These are phyloP conservation scores for Apocynum venetum DNA, from an alignment of 257 asterid species.

Conservation along the genomic window DNA sequence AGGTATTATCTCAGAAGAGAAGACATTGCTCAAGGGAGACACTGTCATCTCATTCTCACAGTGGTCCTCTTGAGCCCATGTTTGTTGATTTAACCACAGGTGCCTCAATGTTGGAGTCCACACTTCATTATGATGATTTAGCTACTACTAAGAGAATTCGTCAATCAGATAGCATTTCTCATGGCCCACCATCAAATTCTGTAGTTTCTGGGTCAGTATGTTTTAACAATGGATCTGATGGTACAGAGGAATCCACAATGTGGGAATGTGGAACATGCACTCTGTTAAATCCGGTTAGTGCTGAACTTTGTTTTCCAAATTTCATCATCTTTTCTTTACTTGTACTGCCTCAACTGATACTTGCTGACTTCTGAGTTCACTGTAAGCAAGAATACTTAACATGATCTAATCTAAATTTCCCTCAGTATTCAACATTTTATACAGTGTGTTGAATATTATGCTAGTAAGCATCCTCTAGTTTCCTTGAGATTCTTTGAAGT, in stretches of 20 bases:
- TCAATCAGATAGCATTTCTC: slow-evolving; percentile 15
- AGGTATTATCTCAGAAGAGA: slow-evolving; percentile 52
- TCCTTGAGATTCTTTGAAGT: background rate
- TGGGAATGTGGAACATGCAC: slow-evolving; percentile 86
- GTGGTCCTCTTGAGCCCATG: slow-evolving; percentile 23
- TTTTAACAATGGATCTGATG: slow-evolving; percentile 17
- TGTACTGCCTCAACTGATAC: background rate
- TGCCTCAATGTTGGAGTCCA: slow-evolving; percentile 27
- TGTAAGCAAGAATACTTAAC: background rate
- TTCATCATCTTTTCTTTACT: background rate
- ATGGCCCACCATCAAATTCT: slow-evolving; percentile 23
- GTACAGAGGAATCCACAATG: slow-evolving; percentile 23
- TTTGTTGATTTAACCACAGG: slow-evolving; percentile 34
- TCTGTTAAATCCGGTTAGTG: slow-evolving; percentile 74
- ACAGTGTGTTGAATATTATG: background rate
- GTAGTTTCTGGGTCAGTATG: slow-evolving; percentile 31
- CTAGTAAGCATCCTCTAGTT: background rate
- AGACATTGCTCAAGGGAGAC: slow-evolving; percentile 35
- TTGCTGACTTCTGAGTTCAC: background rate
- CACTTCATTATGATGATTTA: slow-evolving; percentile 15
- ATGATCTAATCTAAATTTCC: background rate
- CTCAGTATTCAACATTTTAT: background rate
- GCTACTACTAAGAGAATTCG: slow-evolving; percentile 20
- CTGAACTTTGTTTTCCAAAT: background rate
- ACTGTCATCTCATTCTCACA: slow-evolving; percentile 21